These are phyloP conservation scores for Komagataella ulmi DNA, from an alignment of 805 yeast genomes.

Conservation along the genomic window DNA sequence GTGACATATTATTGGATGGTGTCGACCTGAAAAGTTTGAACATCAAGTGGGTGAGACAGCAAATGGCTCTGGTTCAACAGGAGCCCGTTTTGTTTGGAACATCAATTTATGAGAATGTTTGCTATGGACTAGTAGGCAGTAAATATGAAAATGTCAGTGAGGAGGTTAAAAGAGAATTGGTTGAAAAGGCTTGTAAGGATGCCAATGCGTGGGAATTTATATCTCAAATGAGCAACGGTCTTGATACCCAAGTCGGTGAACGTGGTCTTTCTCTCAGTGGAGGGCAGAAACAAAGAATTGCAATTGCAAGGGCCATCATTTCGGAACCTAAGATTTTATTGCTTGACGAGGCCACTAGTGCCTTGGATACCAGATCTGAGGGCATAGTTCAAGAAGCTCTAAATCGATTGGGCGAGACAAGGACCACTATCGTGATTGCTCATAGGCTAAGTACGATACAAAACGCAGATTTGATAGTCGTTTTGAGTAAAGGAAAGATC, in stretches of 20 bases:
- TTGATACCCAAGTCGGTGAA: slow-evolving; percentile 47
- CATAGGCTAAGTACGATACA: slow-evolving; percentile 74
- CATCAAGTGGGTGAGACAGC: slow-evolving; percentile 31
- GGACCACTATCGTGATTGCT: slow-evolving; percentile 76
- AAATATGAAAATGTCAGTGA: slow-evolving; percentile 53
- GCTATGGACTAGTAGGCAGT: slow-evolving; percentile 72
- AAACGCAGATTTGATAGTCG: slow-evolving; percentile 69
- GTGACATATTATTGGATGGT: slow-evolving; percentile 30
- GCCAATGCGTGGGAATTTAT: slow-evolving; percentile 70
- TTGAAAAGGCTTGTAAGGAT: slow-evolving; percentile 47
- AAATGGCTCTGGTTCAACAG: slow-evolving; percentile 66
- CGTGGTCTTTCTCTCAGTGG: slow-evolving; percentile 45
- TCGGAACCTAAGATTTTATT: slow-evolving; percentile 53
- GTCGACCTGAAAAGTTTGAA: slow-evolving; percentile 32
- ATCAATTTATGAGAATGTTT: slow-evolving; percentile 59
- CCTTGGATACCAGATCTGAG: slow-evolving; percentile 59
- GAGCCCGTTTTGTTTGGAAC: slow-evolving; percentile 62
- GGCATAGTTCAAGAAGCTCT: slow-evolving; percentile 24
- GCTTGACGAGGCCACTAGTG: slow-evolving; percentile 85
- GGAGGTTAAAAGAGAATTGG: slow-evolving; percentile 59
- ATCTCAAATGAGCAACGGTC: slow-evolving; percentile 57
- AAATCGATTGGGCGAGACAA: slow-evolving; percentile 30
- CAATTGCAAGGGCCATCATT: slow-evolving; percentile 71
- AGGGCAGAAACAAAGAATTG: slow-evolving; percentile 81
- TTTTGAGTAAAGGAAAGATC: slow-evolving; percentile 45